These are phyloP conservation scores for Lotmaria passim DNA, from an alignment of 208 protist genomes.

Conservation along the genomic window DNA sequence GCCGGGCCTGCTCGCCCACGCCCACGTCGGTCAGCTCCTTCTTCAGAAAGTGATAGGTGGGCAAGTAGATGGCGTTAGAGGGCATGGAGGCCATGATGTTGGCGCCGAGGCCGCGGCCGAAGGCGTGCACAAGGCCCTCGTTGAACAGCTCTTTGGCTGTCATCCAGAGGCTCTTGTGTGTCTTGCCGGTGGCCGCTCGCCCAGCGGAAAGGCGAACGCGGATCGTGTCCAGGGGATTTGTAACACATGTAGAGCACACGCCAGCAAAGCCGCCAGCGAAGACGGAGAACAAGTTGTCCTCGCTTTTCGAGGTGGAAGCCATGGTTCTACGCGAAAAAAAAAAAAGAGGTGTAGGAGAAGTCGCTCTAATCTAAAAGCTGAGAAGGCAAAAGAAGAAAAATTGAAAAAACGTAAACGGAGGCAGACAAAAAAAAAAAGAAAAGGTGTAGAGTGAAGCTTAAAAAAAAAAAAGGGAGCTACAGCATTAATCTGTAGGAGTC, in stretches of 20 bases:
- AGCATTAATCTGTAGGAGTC: no score
- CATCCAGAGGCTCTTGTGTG: constrained; percentile 78
- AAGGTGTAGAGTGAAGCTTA: no score
- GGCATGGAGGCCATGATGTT: constrained; percentile 92
- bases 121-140: constrained; percentile 73
- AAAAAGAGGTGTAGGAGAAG: constrained; percentile 12
- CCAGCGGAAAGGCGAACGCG: constrained; percentile 82
- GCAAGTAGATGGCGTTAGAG: constrained; percentile 89
- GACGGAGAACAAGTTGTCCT: constrained; percentile 74
- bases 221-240: constrained; percentile 91
- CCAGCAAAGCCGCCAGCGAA: constrained; percentile 85
- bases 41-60: constrained; percentile 79
- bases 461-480: background rate
- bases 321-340: background rate
- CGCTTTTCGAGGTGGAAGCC: constrained; percentile 16
- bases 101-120: constrained; percentile 74
- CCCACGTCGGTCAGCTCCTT: constrained; percentile 50
- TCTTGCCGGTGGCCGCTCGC: constrained; percentile 71
- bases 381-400: background rate
- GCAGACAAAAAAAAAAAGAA: constrained; percentile 16
- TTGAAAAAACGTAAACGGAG: background rate
- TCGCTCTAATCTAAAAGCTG: no score
- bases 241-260: constrained; percentile 87
- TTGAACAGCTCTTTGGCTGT: constrained; percentile 74
- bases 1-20: constrained; percentile 59